Evolutionary conservation across 805 yeast species (phyloP).

Genomic region (Wickerhamiella spandovensis): DNA sequence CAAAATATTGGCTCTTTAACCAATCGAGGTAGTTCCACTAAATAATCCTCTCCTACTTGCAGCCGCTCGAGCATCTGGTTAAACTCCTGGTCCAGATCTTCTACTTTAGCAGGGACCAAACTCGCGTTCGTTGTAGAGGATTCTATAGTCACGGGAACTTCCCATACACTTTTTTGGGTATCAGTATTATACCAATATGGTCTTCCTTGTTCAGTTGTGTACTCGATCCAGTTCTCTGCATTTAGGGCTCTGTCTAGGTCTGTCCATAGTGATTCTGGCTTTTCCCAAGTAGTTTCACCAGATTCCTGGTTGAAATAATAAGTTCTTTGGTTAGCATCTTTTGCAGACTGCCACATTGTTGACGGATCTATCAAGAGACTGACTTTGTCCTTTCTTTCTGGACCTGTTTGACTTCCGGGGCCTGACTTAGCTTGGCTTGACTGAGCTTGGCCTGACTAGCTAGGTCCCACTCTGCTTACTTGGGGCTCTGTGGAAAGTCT

Average conservation of each 20-base stretch:
- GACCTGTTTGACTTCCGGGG: too few species aligned
- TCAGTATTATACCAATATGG: slow-evolving; percentile 55
- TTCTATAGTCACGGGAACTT: slow-evolving; percentile 41
- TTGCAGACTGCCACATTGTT: slow-evolving; percentile 4
- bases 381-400: too few species aligned
- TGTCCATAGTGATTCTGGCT: slow-evolving; percentile 43
- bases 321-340: slow-evolving; percentile 23
- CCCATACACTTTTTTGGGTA: slow-evolving; percentile 69
- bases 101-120: not conserved
- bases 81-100: not conserved
- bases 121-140: too few species aligned
- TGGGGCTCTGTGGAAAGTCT: too few species aligned
- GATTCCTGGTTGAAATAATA: slow-evolving; percentile 62
- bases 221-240: slow-evolving; percentile 41
- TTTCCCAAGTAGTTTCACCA: slow-evolving; percentile 67
- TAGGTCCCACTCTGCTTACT: too few species aligned
- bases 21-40: not conserved
- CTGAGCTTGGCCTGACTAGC: too few species aligned
- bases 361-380: not conserved
- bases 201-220: slow-evolving; percentile 41
- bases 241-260: slow-evolving; percentile 30
- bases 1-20: not conserved
- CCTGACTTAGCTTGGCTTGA: too few species aligned
- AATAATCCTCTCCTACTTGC: not conserved
- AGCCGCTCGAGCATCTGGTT: not conserved